Conservation (phyloP, 2,329 filamentous ascomycete species). For the Pseudonectria buxi region DNA sequence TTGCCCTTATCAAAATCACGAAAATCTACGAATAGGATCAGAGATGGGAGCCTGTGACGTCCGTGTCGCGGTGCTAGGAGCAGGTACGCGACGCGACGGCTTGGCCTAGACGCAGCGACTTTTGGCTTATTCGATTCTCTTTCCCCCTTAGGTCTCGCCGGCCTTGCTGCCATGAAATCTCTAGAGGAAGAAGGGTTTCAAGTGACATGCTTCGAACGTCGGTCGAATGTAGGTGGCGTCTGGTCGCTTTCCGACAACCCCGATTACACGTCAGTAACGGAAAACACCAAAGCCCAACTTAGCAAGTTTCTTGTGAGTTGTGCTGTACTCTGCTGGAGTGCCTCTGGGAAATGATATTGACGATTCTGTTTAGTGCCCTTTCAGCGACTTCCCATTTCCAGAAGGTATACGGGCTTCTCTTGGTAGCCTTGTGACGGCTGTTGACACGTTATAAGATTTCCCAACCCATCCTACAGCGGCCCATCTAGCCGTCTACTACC, state of each 20-base stretch:
- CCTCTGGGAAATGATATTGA: no score
- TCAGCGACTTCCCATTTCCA: conserved; percentile 18
- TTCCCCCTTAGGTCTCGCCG: conserved; percentile 13
- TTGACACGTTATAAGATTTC: conserved; percentile 7
- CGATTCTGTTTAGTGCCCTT: conserved; percentile 7
- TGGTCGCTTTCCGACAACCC: conserved; percentile 18
- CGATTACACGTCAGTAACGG: conserved; percentile 13
- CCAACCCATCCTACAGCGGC: conserved; percentile 9
- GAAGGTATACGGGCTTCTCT: conserved; percentile 8
- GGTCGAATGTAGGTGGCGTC: conserved; percentile 15
- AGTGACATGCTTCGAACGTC: conserved; percentile 18
- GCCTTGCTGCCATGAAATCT: conserved; percentile 16
- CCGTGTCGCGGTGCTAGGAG: no score
- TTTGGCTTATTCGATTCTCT: no score
- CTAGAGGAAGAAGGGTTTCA: conserved; percentile 18
- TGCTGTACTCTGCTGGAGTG: no score
- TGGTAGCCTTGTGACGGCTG: neutral
- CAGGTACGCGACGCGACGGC: no score
- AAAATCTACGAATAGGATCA: no score
- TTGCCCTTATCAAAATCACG: no score
- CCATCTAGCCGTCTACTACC: conserved; percentile 15
- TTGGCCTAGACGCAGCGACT: no score
- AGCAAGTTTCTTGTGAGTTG: conserved; percentile 19
- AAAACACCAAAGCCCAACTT: conserved; percentile 13
- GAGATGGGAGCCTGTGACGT: no score